A percentile compares a stretch with the other conserved stretches of the same genome.
These are phyloP conservation scores for Podospora pseudopauciseta DNA, from an alignment of 495 filamentous ascomycete species.

Conservation along the genomic window DNA sequence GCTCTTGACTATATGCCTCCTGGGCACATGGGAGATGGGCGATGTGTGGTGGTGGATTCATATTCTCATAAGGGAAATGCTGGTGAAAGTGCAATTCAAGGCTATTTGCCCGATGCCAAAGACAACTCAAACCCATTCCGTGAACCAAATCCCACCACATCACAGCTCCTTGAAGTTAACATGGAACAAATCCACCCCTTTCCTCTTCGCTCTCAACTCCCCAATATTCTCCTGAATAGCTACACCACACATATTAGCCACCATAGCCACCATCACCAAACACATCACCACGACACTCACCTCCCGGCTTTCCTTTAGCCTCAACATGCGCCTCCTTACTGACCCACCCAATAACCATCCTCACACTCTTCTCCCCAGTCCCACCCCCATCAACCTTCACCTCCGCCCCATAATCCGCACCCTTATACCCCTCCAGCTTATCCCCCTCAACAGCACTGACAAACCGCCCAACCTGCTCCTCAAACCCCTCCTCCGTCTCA, in stretches of 20 bases:
- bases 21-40: background rate
- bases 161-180: slow-evolving; percentile 18
- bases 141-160: background rate
- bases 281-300: no score
- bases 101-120: no score
- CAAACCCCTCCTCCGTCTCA: slow-evolving; percentile 21
- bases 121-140: background rate
- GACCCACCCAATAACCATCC: slow-evolving; percentile 17
- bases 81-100: background rate
- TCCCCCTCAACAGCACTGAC: slow-evolving; percentile 4
- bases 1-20: background rate
- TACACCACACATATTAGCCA: no score
- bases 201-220: slow-evolving; percentile 14
- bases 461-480: slow-evolving; percentile 17
- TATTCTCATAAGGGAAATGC: background rate
- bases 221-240: slow-evolving; percentile 21
- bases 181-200: slow-evolving; percentile 23
- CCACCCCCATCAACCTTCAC: background rate
- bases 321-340: slow-evolving; percentile 15
- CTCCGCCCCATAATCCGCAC: slow-evolving; percentile 5
- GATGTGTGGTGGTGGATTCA: background rate
- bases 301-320: slow-evolving; percentile 10
- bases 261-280: no score
- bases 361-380: slow-evolving; percentile 5
- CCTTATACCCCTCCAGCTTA: slow-evolving; percentile 14